Evolutionary conservation across 116 monocot species (phyloP), one percentile per base, ranked within the genome.

Genomic region (Zostera marina): DNA sequence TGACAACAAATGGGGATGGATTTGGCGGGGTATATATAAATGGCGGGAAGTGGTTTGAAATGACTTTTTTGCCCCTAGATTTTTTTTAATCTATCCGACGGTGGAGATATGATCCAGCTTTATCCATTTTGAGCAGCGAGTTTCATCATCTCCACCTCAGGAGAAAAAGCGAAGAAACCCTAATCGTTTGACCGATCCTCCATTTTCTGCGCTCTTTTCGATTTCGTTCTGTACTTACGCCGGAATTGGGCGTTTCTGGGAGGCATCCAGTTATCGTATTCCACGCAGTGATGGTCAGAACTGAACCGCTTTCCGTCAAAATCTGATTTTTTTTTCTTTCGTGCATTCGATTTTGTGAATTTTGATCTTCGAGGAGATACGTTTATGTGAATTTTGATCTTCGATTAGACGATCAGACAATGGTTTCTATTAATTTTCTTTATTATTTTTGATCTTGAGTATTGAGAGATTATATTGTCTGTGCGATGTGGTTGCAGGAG

Each of bases 401-500:
- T 32, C 32, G 32, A 32, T 2, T 32, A 1, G 32, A 32, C 32
- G 32, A 32, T 32, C 32, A 32, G 32, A 32, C 32, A 5, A 32
- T 32, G 32, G 32, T 32, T 32, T 0, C 32, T 32, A 5, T 32
- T 32, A 2, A 3, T 32, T 32, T 32, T 32, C 32, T 32, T 32
- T 32, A 32, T 32, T 32, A 32, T 32, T 32, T 32, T 32, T 5
- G 32, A 3, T 32, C 32, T 32, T 32, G 32, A 32, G 32, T 32
- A 1, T 32, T 32, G 32, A 32, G 32, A 32, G 32, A 32, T 32
- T 47, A 12, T 47, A 12, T 47, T 47, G 16, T 47, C 2, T 16
- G 16, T 16, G 47, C 47, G 13, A 46, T 58, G 11, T 42, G 10
- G 42, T 7, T 38, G 53, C 78, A 82, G 78, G 75, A 46, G 48